Base-by-base conservation (phyloP, 1,139 yeast genomes). In the Arxiozyma bovina region DNA sequence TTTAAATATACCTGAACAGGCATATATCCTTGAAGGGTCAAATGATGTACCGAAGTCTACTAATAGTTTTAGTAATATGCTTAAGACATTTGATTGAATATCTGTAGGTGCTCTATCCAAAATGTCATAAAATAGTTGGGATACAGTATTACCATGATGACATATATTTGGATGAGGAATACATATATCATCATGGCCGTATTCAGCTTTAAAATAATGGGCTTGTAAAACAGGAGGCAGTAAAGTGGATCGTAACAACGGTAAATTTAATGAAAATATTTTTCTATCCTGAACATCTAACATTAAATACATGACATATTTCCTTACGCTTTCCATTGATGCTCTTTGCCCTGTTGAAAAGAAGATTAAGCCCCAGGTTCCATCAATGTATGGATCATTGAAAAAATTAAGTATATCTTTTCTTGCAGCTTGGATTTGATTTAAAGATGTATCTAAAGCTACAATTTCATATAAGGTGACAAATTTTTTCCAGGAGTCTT, bases 401-500 rank as follows among this genome's bases (percentile, higher is more conserved):
- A 88, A 74, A 25, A 88, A 69, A 1, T 72, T 72, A 5, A 82
- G 69, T 45, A 90, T 78, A 63, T 88, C 96, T 8, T 72, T 71
- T 1, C 80, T 70, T 0, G 95, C 94, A 15, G 90, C 96, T 61
- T 84, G 84, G 0, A 93, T 83, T 69, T 90, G 97, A 63, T 90
- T 91, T 62, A 87, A 73, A 0, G 96, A 87, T 0, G 96, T 84
- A 66, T 90, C 97, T 50, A 90, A 78, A 1, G 90, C 94, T 45
- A 88, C 72, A 50, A 90, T 85, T 64, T 90, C 96, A 60, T 82
- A 85, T 17, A 90, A 71, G 0, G 96, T 87, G 41, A 82, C 75
- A 63, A 75, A 90, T 57, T 88, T 76, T 50, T 80, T 77, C 96
- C 96, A 90, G 49, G 82, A 80, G 18, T 73, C 73, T 42, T 79